A percentile compares a stretch with the other conserved stretches of the same genome.
Conservation (phyloP, 139 green algal genomes). For the Micractinium sp. region DNA sequence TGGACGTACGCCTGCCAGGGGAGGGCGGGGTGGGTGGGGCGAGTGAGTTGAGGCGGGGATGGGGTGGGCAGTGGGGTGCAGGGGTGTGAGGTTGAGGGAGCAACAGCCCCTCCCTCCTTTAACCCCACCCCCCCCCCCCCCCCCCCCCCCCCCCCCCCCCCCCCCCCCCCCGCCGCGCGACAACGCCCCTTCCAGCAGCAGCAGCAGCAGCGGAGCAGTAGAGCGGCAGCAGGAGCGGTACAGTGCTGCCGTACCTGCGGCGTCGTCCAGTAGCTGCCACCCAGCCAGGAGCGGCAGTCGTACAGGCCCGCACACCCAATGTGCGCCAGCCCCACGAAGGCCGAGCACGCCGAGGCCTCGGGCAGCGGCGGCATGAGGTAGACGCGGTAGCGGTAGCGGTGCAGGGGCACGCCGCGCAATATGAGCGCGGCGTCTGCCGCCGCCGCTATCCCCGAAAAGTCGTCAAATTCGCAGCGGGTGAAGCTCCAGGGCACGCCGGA, state of each 20-base stretch:
- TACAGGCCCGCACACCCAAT: slow-evolving; percentile 8
- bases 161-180: too few species aligned
- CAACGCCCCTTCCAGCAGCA: too few species aligned
- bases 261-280: slow-evolving; percentile 13
- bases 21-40: too few species aligned
- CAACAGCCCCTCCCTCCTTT: too few species aligned
- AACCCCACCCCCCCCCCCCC: too few species aligned
- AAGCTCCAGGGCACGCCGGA: not conserved
- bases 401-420: not conserved
- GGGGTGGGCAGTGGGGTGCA: too few species aligned
- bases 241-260: not conserved
- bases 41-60: too few species aligned
- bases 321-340: slow-evolving; percentile 38
- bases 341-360: not conserved
- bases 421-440: slow-evolving; percentile 33
- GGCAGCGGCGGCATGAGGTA: slow-evolving; percentile 25
- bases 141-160: too few species aligned
- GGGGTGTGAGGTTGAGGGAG: too few species aligned
- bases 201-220: too few species aligned
- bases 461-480: not conserved
- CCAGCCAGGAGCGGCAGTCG: slow-evolving; percentile 38
- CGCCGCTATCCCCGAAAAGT: not conserved
- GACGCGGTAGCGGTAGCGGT: not conserved
- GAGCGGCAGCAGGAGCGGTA: too few species aligned
- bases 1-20: too few species aligned